Conservation (phyloP, 2,329 filamentous ascomycete species). For the Hypoxylon sp. region DNA sequence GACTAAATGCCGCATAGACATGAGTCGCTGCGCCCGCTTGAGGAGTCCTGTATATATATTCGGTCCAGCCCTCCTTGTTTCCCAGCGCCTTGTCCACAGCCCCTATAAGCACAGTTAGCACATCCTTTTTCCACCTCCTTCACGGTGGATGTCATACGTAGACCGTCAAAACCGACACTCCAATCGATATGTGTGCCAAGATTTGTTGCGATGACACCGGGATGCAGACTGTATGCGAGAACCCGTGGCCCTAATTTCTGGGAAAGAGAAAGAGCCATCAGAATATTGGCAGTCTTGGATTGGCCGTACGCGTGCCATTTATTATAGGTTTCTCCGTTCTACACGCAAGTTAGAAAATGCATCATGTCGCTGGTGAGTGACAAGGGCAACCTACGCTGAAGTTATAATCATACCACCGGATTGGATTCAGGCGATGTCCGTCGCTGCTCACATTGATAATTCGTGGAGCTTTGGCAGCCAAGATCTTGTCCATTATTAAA, state of each 20-base stretch:
- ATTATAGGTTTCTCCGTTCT: slow-evolving; percentile 48
- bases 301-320: slow-evolving; percentile 58
- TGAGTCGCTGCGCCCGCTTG: slow-evolving; percentile 53
- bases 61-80: slow-evolving; percentile 18
- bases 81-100: background rate
- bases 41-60: background rate
- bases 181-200: slow-evolving; percentile 27
- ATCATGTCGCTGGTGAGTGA: background rate
- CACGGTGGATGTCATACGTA: slow-evolving; percentile 9
- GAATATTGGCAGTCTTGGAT: slow-evolving; percentile 58
- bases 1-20: slow-evolving; percentile 56
- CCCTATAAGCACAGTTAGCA: background rate
- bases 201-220: slow-evolving; percentile 48
- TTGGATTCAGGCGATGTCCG: slow-evolving; percentile 59
- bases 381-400: slow-evolving; percentile 55
- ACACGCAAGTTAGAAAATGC: background rate
- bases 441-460: slow-evolving; percentile 63
- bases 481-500: slow-evolving; percentile 55
- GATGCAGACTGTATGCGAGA: slow-evolving; percentile 55
- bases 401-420: slow-evolving; percentile 62
- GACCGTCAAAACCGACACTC: background rate
- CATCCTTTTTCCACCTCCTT: no score
- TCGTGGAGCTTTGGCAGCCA: slow-evolving; percentile 50
- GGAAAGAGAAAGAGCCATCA: slow-evolving; percentile 41
- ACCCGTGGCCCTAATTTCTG: slow-evolving; percentile 41